Evolutionary conservation across 306 rosid species (phyloP), one percentile per base, ranked within the genome.

Genomic region (Abrus pulchellus): DNA sequence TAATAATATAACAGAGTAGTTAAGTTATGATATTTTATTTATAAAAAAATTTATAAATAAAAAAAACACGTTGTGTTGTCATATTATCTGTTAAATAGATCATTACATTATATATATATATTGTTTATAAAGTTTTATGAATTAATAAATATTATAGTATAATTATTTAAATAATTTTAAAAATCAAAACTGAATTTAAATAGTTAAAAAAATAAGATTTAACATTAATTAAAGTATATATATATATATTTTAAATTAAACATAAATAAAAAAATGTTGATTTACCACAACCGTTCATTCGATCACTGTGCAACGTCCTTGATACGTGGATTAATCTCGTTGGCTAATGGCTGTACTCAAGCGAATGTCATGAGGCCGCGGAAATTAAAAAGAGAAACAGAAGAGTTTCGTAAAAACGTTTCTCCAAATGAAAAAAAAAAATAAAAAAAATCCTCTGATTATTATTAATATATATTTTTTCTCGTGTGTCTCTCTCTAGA

Each of bases 321-420:
- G 38, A 66, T 80, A 78, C 75, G 83, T 78, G 88, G 75, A 1
- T 0, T 0, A 0, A 73, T 68, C 47, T 61, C 1, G 36, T 78
- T 82, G 84, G 82, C 36, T 28, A 20, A 5, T 82, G 84, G 82
- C 36, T 28, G 12, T 5, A 47, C 33, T 47, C 27, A 79, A 70
- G 43, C 57, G 47, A 55, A 54, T 43, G 52, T 5, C 54, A 80
- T 43, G 60, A 53, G 36, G 79, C 34, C 5, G 12, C 29, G 47
- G n/a, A 38, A 62, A 60, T 70, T n/a, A 68, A 67, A 59, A 62
- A 3, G 30, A 10, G 20, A 56, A 57, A 32, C 33, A 41, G 12
- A 41, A 70, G 27, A 45, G 74, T 20, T 62, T 69, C 83, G 49
- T 20, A 79, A 88, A 86, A 88, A 78, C 79, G 79, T 84, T 85